phyloP scores from a whole-genome alignment of 768 basidiomycete genomes.

The Strobilomyces confusus region DNA sequence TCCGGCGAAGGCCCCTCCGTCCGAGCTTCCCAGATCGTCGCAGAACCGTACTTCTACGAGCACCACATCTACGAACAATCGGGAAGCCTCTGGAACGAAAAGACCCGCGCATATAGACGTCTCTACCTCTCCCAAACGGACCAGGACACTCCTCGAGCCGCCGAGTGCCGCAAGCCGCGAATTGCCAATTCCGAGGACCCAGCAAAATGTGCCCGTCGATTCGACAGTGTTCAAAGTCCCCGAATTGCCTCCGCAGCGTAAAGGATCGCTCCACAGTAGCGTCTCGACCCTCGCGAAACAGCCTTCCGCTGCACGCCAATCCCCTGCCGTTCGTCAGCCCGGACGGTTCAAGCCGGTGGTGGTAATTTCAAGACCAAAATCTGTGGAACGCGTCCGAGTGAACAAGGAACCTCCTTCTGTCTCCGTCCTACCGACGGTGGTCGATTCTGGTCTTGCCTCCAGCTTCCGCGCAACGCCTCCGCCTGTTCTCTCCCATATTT shows the following conservation, averaged over 20 bases:
- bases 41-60: neutral
- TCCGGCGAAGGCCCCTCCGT: neutral
- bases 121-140: conserved; percentile 14
- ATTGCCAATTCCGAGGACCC: neutral
- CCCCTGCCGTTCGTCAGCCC: neutral
- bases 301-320: neutral
- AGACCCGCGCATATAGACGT: conserved; percentile 19
- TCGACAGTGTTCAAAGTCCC: conserved; percentile 8
- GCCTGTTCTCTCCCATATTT: conserved; percentile 38
- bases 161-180: neutral
- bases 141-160: conserved; percentile 2
- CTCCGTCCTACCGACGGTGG: neutral
- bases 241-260: neutral
- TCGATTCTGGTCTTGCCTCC: neutral
- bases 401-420: neutral
- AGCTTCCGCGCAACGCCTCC: neutral
- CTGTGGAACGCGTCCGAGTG: neutral
- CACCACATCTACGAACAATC: neutral
- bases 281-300: neutral
- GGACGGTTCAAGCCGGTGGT: conserved; percentile 18
- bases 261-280: neutral
- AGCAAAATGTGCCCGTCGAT: neutral
- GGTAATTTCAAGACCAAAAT: neutral
- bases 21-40: neutral
- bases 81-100: conserved; percentile 10